These are phyloP conservation scores for Kwoniella heveanensis DNA, from an alignment of 768 basidiomycete genomes.

Conservation along the genomic window DNA sequence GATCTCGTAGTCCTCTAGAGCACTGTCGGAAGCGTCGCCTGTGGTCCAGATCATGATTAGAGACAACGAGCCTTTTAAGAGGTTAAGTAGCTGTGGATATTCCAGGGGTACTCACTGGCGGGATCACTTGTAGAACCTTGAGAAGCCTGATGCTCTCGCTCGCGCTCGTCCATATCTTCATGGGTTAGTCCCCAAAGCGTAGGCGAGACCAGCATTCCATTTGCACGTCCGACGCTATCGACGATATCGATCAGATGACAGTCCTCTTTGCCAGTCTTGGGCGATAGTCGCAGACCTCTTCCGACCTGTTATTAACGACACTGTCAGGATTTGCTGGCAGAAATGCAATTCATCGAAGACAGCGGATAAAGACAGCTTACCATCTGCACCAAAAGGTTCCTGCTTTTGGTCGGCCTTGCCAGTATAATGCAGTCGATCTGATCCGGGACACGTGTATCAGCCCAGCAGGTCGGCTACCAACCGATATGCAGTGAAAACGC, in stretches of 20 bases:
- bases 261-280: constrained; percentile 74
- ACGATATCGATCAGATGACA: constrained; percentile 92
- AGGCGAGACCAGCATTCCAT: constrained; percentile 74
- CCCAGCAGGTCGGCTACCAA: too few species aligned
- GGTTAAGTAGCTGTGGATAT: too few species aligned
- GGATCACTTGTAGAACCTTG: neutral
- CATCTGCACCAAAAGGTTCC: constrained; percentile 91
- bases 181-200: constrained; percentile 76
- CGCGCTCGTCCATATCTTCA: constrained; percentile 67
- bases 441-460: too few species aligned
- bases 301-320: constrained; percentile 66
- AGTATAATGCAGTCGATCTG: constrained; percentile 83
- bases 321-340: neutral
- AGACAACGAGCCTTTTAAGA: too few species aligned
- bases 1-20: constrained; percentile 53
- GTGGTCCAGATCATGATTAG: neutral
- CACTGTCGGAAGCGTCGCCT: neutral
- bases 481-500: too few species aligned
- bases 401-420: constrained; percentile 82
- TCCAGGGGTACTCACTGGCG: neutral
- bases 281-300: constrained; percentile 84
- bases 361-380: constrained; percentile 57
- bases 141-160: neutral
- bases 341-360: neutral
- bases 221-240: constrained; percentile 68